Conservation (phyloP, 1,284 basidiomycete genomes). For the Malassezia vespertilionis region DNA sequence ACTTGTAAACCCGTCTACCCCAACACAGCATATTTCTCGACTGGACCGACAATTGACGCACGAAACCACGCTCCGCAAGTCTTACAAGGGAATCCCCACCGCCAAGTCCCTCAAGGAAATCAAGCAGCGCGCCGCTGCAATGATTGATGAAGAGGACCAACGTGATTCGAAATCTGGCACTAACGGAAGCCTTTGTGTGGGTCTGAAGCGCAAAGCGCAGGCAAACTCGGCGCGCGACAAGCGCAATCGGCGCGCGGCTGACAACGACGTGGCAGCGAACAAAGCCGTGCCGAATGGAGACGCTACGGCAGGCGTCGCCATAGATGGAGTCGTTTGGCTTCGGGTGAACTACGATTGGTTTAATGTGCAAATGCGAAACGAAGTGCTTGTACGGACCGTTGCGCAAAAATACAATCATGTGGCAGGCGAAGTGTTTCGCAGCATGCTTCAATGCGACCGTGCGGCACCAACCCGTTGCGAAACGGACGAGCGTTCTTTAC, state of each 20-base stretch:
- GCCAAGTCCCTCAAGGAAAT: conserved; percentile 47
- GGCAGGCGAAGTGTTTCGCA: conserved; percentile 37
- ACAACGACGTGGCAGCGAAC: conserved; percentile 20
- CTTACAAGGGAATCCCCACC: conserved; percentile 45
- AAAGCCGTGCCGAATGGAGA: conserved; percentile 8
- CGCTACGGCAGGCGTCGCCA: conserved; percentile 21
- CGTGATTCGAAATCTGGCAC: conserved; percentile 35
- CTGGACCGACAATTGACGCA: conserved; percentile 43
- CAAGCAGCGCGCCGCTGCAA: conserved; percentile 31
- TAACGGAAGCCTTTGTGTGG: conserved; percentile 19
- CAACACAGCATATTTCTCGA: conserved; percentile 46
- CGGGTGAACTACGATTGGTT: conserved; percentile 80
- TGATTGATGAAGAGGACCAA: conserved; percentile 35
- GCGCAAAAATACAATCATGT: conserved; percentile 35
- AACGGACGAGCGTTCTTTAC: conserved; percentile 46
- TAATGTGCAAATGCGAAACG: conserved; percentile 74
- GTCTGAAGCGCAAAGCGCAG: conserved; percentile 23
- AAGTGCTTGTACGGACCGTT: conserved; percentile 52
- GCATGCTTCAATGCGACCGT: conserved; percentile 22
- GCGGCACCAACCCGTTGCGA: conserved; percentile 54
- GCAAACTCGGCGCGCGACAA: conserved; percentile 4
- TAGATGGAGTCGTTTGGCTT: conserved; percentile 56
- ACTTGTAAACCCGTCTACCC: conserved; percentile 31
- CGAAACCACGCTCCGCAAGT: conserved; percentile 26
- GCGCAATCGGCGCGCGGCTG: not conserved